A percentile compares a stretch with the other conserved stretches of the same genome.
Conservation (phyloP, 805 yeast species). For the Starmerella sp. region DNA sequence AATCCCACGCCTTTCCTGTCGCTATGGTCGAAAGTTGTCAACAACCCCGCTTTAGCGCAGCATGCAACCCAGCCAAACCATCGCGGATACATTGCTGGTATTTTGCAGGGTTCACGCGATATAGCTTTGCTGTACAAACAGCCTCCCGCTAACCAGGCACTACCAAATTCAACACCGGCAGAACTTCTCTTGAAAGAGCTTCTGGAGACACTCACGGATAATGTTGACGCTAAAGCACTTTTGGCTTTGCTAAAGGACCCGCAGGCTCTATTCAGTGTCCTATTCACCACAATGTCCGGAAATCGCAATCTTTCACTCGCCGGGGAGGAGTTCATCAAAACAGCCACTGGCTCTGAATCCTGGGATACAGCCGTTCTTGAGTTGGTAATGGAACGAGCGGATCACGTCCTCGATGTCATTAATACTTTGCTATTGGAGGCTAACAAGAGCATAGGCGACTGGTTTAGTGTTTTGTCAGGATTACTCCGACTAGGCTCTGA, state of each 20-base stretch:
- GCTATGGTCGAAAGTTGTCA: not conserved
- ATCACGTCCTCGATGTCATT: not conserved
- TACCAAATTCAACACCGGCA: not conserved
- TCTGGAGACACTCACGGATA: constrained; percentile 8
- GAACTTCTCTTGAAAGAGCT: constrained; percentile 4
- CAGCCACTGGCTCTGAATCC: constrained; percentile 4
- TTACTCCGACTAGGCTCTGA: constrained; percentile 2
- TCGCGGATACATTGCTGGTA: constrained; percentile 1
- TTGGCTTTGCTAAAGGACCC: not conserved
- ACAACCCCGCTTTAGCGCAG: not conserved
- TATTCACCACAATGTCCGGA: constrained; percentile 9
- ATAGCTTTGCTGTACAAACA: not conserved
- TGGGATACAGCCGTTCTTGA: not conserved
- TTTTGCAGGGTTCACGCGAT: constrained; percentile 7
- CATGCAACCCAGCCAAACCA: not conserved
- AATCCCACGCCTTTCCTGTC: not conserved
- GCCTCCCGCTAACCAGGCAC: not conserved
- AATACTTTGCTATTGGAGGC: constrained; percentile 7
- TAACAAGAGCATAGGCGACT: not conserved
- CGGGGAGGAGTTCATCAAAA: constrained; percentile 12
- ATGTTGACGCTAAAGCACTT: not conserved
- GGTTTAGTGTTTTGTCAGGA: constrained; percentile 16
- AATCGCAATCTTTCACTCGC: constrained; percentile 8
- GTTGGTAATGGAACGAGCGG: constrained; percentile 3
- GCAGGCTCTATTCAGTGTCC: constrained; percentile 1